Percentiles rank a stretch among this genome's conserved stretches.
Evolutionary conservation across 768 basidiomycete genomes (phyloP).

Genomic region (Russula foetens): DNA sequence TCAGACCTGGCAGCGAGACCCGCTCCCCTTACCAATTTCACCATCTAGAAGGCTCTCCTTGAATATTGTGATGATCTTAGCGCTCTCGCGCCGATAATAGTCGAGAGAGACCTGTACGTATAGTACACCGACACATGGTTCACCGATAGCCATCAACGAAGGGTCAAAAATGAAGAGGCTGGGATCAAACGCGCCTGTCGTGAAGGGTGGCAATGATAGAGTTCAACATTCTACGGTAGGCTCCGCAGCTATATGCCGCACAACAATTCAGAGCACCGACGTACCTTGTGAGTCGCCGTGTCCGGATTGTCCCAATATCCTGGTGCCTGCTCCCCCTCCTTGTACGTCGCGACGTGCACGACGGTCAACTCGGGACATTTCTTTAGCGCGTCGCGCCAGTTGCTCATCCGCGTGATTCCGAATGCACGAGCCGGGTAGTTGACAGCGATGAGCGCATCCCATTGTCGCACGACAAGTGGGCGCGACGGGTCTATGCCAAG

Average conservation of each 20-base stretch:
- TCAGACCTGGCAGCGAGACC: background rate
- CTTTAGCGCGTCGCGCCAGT: conserved; percentile 72
- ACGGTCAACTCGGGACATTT: conserved; percentile 78
- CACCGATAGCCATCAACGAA: background rate
- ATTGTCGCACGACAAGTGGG: conserved; percentile 81
- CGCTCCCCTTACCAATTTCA: conserved; percentile 58
- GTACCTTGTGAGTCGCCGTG: conserved; percentile 88
- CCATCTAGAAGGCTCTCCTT: conserved; percentile 69
- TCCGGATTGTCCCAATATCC: conserved; percentile 90
- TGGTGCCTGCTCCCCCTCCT: conserved; percentile 77
- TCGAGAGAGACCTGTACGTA: conserved; percentile 74
- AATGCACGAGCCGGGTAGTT: conserved; percentile 92
- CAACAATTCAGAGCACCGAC: background rate
- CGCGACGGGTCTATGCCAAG: conserved; percentile 51
- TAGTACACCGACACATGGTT: background rate
- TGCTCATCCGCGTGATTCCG: conserved; percentile 90
- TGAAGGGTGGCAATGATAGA: background rate
- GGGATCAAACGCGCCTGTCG: background rate
- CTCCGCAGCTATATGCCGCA: background rate
- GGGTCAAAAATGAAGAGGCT: background rate
- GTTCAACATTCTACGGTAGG: background rate
- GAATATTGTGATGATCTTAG: conserved; percentile 79
- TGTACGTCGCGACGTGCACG: conserved; percentile 94
- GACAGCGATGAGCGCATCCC: conserved; percentile 86
- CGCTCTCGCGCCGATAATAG: conserved; percentile 83